A percentile compares a stretch with the other conserved stretches of the same genome.
phyloP scores from a whole-genome alignment of 805 yeast species.

The Yarrowia hollandica region DNA sequence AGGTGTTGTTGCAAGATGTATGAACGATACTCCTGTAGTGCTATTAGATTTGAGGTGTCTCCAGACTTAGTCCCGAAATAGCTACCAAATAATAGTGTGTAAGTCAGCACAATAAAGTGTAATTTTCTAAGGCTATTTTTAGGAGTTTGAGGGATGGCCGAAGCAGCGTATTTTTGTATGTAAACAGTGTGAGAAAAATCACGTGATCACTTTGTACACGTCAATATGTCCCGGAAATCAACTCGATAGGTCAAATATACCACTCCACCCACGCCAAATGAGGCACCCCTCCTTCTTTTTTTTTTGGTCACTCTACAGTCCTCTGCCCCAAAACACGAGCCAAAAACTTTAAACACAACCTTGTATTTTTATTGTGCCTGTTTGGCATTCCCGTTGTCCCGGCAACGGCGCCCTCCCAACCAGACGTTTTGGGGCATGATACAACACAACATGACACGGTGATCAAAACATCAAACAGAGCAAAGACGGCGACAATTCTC shows the following conservation, averaged over 20 bases:
- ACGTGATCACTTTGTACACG: no score
- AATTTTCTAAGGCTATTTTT: not conserved
- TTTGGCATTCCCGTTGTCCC: slow-evolving; percentile 1
- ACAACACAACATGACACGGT: not conserved
- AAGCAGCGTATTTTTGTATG: no score
- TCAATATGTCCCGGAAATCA: no score
- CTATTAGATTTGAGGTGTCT: not conserved
- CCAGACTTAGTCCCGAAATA: slow-evolving; percentile 15
- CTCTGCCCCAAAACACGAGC: slow-evolving; percentile 1
- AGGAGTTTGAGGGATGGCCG: no score
- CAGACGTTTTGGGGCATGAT: not conserved
- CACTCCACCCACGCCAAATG: no score
- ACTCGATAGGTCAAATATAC: no score
- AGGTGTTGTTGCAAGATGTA: no score
- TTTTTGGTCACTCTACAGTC: slow-evolving; percentile 4
- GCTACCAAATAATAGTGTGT: slow-evolving; percentile 2
- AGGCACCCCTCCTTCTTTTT: not conserved
- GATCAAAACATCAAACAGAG: slow-evolving; percentile 15
- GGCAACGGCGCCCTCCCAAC: not conserved
- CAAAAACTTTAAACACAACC: not conserved
- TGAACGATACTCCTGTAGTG: no score
- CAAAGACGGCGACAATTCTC: no score
- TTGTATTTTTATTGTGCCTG: no score
- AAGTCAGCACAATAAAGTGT: not conserved
- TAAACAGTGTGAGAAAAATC: no score